phyloP scores from a whole-genome alignment of 2,329 filamentous ascomycete genomes.

The Hypoxylon sp. region DNA sequence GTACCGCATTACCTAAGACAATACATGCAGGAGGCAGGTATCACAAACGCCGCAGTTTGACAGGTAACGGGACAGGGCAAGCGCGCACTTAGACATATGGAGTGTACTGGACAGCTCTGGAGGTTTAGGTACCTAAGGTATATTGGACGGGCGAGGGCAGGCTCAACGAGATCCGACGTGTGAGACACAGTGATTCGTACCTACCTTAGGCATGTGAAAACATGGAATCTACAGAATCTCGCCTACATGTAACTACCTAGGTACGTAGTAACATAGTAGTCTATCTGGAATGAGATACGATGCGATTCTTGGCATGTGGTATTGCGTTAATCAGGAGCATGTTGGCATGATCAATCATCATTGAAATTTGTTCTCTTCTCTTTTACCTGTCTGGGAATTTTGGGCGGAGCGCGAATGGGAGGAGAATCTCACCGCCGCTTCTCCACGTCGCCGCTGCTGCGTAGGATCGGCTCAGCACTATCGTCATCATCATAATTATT shows the following conservation, averaged over 20 bases:
- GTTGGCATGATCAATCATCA: not conserved
- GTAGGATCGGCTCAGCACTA: slow-evolving; percentile 19
- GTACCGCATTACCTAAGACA: not conserved
- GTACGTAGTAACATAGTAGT: not conserved
- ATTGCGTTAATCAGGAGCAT: slow-evolving; percentile 1
- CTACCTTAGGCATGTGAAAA: not conserved
- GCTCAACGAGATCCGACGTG: slow-evolving; percentile 21
- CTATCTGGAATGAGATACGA: slow-evolving; percentile 17
- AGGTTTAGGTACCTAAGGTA: too few relatives aligned
- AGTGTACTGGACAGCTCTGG: too few relatives aligned
- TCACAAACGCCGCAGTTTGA: slow-evolving; percentile 14
- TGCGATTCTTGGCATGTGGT: slow-evolving; percentile 26
- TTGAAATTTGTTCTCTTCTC: not conserved
- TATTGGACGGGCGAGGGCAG: not conserved
- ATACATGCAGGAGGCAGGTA: not conserved
- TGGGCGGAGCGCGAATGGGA: not conserved
- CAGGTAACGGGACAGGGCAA: slow-evolving; percentile 9
- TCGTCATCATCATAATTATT: slow-evolving; percentile 14
- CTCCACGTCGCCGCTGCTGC: slow-evolving; percentile 13
- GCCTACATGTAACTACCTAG: not conserved
- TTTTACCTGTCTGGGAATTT: slow-evolving; percentile 1
- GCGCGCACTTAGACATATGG: too few relatives aligned
- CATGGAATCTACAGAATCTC: not conserved
- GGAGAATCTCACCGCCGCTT: slow-evolving; percentile 41
- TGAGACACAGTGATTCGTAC: slow-evolving; percentile 4